These are phyloP conservation scores for Blepharisma stoltei DNA, from an alignment of 73 alveolate species.

Conservation along the genomic window DNA sequence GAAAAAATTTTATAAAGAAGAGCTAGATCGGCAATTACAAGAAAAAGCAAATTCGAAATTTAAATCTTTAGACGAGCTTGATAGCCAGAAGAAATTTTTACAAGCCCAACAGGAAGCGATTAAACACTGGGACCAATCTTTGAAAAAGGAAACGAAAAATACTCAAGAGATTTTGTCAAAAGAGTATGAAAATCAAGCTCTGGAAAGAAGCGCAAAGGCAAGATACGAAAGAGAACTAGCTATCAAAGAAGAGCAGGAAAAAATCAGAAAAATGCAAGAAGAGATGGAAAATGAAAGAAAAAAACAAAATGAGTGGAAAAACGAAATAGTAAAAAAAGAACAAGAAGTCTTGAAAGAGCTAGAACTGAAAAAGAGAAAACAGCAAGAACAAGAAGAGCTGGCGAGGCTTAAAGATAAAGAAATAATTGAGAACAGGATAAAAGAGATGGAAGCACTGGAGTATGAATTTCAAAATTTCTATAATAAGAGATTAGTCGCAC, in stretches of 20 bases:
- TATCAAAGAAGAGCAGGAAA: background rate
- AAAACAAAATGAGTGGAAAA: constrained; percentile 33
- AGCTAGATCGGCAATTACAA: constrained; percentile 34
- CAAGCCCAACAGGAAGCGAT: background rate
- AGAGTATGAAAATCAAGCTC: background rate
- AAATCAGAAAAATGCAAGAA: background rate
- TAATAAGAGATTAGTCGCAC: background rate
- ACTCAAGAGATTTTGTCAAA: background rate
- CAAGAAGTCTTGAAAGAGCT: background rate
- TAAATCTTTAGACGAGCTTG: background rate
- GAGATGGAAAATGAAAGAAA: constrained; percentile 1
- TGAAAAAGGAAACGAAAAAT: background rate
- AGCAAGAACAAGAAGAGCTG: constrained; percentile 21
- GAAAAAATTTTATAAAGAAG: constrained; percentile 9
- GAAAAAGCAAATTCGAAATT: background rate
- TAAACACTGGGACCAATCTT: background rate
- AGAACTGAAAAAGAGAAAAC: background rate
- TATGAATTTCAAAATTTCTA: background rate
- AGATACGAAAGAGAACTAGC: background rate
- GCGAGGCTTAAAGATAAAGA: constrained; percentile 30
- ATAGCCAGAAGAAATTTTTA: background rate
- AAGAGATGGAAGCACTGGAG: constrained; percentile 5
- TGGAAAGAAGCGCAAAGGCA: background rate
- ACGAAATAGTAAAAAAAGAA: background rate
- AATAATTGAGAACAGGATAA: constrained; percentile 21